Evolutionary conservation across 345 rosid species (phyloP).

Genomic region (Corchorus capsularis): DNA sequence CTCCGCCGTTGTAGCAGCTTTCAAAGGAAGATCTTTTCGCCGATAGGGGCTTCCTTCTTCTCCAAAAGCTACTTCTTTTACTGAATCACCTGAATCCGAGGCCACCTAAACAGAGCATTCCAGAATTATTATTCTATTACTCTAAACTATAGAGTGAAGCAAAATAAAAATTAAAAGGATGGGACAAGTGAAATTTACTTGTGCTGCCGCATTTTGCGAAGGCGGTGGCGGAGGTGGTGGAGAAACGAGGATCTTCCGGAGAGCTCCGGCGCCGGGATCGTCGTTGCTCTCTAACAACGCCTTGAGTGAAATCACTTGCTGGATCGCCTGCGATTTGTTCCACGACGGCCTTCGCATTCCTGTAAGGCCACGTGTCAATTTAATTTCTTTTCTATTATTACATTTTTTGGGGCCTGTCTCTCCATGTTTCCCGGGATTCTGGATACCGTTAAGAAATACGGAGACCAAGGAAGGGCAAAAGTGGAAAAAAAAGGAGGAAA

Average conservation of each 20-base stretch:
- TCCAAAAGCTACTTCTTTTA: conserved; percentile 41
- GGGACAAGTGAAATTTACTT: conserved; percentile 31
- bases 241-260: conserved; percentile 60
- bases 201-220: conserved; percentile 39
- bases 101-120: conserved; percentile 40
- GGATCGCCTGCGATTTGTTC: conserved; percentile 99
- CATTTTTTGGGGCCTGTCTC: not conserved
- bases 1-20: conserved; percentile 35
- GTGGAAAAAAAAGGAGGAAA: conserved; percentile 18
- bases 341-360: conserved; percentile 97
- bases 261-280: conserved; percentile 70
- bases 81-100: conserved; percentile 51
- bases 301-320: conserved; percentile 89
- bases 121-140: not conserved
- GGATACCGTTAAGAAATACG: conserved; percentile 32
- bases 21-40: conserved; percentile 46
- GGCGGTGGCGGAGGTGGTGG: conserved; percentile 32
- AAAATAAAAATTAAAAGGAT: not conserved
- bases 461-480: conserved; percentile 30
- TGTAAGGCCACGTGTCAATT: conserved; percentile 57
- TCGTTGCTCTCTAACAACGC: conserved; percentile 67
- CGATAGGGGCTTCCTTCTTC: conserved; percentile 43
- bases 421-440: conserved; percentile 17
- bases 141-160: not conserved
- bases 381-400: conserved; percentile 23